phyloP scores from a whole-genome alignment of 2,329 filamentous ascomycete genomes.

The Cladosporium sphaerospermum region DNA sequence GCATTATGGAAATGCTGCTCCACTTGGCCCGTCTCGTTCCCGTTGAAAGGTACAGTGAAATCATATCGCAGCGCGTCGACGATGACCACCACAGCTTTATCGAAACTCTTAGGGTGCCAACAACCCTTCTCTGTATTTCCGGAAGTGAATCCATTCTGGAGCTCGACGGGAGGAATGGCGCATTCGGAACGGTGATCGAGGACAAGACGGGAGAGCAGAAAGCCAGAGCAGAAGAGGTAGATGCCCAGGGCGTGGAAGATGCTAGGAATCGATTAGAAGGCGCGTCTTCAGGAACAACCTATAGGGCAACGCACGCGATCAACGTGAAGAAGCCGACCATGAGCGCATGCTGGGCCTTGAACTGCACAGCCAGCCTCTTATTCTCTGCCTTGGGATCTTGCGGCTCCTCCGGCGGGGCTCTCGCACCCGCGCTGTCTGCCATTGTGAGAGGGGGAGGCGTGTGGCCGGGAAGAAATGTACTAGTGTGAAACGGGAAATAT shows the following conservation, averaged over 20 bases:
- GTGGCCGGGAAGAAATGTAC: background rate
- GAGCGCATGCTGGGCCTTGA: slow-evolving; percentile 48
- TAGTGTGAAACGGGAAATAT: background rate
- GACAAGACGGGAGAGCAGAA: slow-evolving; percentile 81
- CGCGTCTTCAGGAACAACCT: too few species aligned
- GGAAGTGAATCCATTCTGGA: slow-evolving; percentile 32
- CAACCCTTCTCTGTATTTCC: slow-evolving; percentile 59
- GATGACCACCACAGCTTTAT: slow-evolving; percentile 83
- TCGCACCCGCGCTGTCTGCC: slow-evolving; percentile 5
- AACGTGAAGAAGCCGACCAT: slow-evolving; percentile 62
- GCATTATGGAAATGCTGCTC: slow-evolving; percentile 75
- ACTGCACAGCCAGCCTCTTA: slow-evolving; percentile 42
- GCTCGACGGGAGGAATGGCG: slow-evolving; percentile 61
- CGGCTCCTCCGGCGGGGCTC: slow-evolving; percentile 14
- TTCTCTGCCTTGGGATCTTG: slow-evolving; percentile 26
- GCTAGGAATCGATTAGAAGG: slow-evolving; percentile 34
- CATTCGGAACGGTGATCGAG: slow-evolving; percentile 73
- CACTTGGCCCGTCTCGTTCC: slow-evolving; percentile 40
- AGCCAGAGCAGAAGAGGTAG: slow-evolving; percentile 89
- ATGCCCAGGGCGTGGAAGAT: slow-evolving; percentile 73
- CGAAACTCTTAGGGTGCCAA: slow-evolving; percentile 93
- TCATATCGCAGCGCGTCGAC: slow-evolving; percentile 95
- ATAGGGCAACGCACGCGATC: slow-evolving; percentile 45
- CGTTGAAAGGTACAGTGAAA: slow-evolving; percentile 76
- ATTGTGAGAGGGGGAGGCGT: slow-evolving; percentile 4